Evolutionary conservation across 1,284 basidiomycete genomes (phyloP), one percentile per base, ranked within the genome.

Genomic region (Trichosporon asahii): DNA sequence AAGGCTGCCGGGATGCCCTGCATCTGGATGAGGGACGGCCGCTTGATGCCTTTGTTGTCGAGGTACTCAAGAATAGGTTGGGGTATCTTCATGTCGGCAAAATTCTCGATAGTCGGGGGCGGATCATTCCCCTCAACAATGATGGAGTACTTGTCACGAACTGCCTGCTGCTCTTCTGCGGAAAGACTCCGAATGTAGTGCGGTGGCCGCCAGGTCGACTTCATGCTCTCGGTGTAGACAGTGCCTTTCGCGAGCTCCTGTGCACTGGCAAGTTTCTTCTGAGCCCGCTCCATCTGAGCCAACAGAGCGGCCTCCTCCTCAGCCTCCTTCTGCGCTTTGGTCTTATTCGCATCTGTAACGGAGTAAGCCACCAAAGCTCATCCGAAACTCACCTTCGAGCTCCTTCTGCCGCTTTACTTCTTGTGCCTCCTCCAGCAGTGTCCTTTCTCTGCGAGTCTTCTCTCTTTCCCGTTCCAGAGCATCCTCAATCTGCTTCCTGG

Each of bases 71-170:
- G 85, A 27, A 99, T 88, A 7, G 90, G 88, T 40, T 88, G 86
- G 2, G 96, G 97, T 9, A 99, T 89, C 86, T 98, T 98, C 97
- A 99, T 99, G 81, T 99, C 97, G 53, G 87, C 87, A 83, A 99
- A 99, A 76, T 92, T 89, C 72, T 94, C 90, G 68, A 98, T 97
- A 1, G 95, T 93, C 23, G 95, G 94, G 6, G 96, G 84, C n/a
- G 97, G 86, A 76, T 95, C 88, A 70, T 95, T 89, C 4, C 96
- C 96, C 76, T 98, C 94, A 21, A 92, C 89, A 23, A 97, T 85
- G 77, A 99, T 97, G 79, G 98, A 94, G 76, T 92, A 88, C 84
- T 94, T 93, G 71, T 96, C 92, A 35, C 97, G 89, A 29, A 98
- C 84, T 72, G 86, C 88, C 68, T 88, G 87, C 78, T 94, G 87